Evolutionary conservation across 208 protist species (phyloP), one percentile per base, ranked within the genome.

Genomic region (Angomonas deanei): DNA sequence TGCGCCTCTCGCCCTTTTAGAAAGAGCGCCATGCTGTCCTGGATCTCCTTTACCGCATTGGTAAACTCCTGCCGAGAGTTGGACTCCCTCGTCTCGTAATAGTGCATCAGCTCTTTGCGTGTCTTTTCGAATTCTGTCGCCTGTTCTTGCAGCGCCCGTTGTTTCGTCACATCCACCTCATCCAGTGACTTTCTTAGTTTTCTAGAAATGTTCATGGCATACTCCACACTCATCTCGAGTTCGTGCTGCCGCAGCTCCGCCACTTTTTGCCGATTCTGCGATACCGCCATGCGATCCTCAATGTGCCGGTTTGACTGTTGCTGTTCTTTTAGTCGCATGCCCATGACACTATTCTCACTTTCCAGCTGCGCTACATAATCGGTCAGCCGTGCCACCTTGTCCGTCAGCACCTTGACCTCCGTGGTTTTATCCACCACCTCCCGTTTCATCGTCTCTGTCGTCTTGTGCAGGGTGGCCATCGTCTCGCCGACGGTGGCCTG

Each of bases 71-170:
- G 65, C 2, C 64, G 31, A 54, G 63, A 32, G 42, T 70, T 55
- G 1, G 48, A 59, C n/a, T 80, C 73, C 31, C 80, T 75, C 48
- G 63, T 63, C 56, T 82, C 66, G 60, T 83, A 86, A 48, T 66
- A 71, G 19, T 61, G 60, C 1, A 62, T 46, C 11, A 76, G 70
- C 28, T 61, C 38, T 21, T 11, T 64, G 8, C 70, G 57, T 24
- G 79, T 72, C 1, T 56, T 53, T 48, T 89, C 78, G 54, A 83
- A 89, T 6, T 49, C 52, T 15, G 30, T 55, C 50, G 76, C 64
- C 46, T 89, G 82, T 8, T 61, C 55, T 31, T 71, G 67, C 17
- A 89, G 63, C 11, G 70, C 70, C 3, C 50, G 21, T 56, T 56
- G 50, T 24, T 56, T 56, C 2, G 50, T 32, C 27, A 56, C 21